Evolutionary conservation across 1,139 yeast genomes (phyloP).

Genomic region (Diutina pseudorugosa): DNA sequence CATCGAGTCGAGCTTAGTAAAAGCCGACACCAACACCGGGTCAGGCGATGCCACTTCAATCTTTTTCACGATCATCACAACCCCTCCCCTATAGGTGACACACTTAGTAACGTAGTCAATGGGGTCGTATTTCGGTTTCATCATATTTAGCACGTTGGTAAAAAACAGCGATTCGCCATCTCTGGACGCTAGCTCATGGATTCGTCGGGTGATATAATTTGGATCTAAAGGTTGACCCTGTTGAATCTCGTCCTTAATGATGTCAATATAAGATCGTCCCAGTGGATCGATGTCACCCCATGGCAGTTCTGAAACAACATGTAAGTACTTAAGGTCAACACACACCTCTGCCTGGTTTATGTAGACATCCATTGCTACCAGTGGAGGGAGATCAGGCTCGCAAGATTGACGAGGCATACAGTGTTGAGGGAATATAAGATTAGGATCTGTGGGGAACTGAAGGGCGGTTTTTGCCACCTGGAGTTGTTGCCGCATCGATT

Average conservation of each 20-base stretch:
- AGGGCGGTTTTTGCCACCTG: conserved; percentile 23
- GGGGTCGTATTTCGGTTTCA: conserved; percentile 23
- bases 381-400: conserved; percentile 22
- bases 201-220: conserved; percentile 6
- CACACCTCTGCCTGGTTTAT: conserved; percentile 35
- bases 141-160: conserved; percentile 7
- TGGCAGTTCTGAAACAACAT: conserved; percentile 26
- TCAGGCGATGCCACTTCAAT: conserved; percentile 33
- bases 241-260: conserved; percentile 25
- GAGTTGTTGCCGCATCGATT: conserved; percentile 17
- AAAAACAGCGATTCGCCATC: background rate
- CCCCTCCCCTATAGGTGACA: conserved; percentile 26
- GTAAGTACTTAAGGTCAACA: conserved; percentile 28
- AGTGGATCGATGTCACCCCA: conserved; percentile 27
- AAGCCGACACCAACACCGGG: conserved; percentile 31
- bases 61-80: conserved; percentile 31
- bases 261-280: conserved; percentile 30
- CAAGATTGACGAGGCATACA: conserved; percentile 16
- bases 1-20: conserved; percentile 31
- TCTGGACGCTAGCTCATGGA: conserved; percentile 8
- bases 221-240: background rate
- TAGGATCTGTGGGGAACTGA: conserved; percentile 33
- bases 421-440: conserved; percentile 27
- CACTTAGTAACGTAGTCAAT: conserved; percentile 34
- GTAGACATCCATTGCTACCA: conserved; percentile 27